Evolutionary conservation across 441 rosid genomes (phyloP).

Genomic region (Bruguiera hainesii): DNA sequence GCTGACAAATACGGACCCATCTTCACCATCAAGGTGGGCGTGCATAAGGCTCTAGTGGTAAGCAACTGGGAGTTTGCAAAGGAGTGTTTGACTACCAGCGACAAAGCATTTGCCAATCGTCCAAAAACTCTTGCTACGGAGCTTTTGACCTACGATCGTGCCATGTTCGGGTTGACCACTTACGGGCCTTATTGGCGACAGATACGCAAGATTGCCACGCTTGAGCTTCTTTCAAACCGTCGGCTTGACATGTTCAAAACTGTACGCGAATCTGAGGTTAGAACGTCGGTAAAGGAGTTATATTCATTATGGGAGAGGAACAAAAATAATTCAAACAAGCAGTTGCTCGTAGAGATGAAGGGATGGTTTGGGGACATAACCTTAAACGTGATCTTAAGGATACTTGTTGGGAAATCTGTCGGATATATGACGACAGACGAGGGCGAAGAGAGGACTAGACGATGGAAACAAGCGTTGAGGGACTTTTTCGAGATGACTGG

Average conservation of each 20-base stretch:
- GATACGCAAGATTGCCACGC: conserved; percentile 31
- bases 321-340: conserved; percentile 11
- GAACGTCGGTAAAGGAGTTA: conserved; percentile 16
- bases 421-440: not conserved
- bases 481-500: conserved; percentile 22
- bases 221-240: conserved; percentile 42
- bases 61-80: not conserved
- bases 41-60: not conserved
- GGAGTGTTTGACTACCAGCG: not conserved
- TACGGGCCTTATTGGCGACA: conserved; percentile 7
- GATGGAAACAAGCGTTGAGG: conserved; percentile 16
- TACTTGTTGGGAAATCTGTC: conserved; percentile 24
- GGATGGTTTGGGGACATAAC: conserved; percentile 33
- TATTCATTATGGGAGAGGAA: conserved; percentile 22
- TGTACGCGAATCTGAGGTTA: conserved; percentile 27
- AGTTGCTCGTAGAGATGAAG: conserved; percentile 35
- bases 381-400: conserved; percentile 25
- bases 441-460: not conserved
- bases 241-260: conserved; percentile 25
- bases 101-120: not conserved
- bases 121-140: not conserved
- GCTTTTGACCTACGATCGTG: not conserved
- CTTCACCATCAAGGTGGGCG: not conserved
- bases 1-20: not conserved
- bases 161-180: not conserved